Evolutionary conservation across 2,329 filamentous ascomycete species (phyloP), one percentile per base, ranked within the genome.

Genomic region (Diaporthe helianthi): DNA sequence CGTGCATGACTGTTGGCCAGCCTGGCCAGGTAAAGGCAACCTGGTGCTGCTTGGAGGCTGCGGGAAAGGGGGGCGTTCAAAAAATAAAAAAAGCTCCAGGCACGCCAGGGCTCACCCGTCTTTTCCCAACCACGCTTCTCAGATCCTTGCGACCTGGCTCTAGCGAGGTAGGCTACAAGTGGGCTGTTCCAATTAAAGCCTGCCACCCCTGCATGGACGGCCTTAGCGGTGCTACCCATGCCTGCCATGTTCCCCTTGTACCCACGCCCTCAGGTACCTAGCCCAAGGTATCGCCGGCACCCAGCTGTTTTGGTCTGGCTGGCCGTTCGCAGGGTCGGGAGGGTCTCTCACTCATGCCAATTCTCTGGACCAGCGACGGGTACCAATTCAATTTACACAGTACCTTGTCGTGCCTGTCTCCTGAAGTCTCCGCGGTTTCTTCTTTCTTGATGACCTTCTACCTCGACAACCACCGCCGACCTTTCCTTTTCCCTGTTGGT

Each of bases 161-260:
- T 65, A 58, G 65, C 51, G 58, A 49, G 49, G 47, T 58, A 51
- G 46, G 46, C 41, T 61, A 26, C 58, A 47, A 55, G 69, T 61
- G 24, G 52, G 52, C 29, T 58, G 60, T 70, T 70, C 69, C 69
- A 68, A 52, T 70, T 70, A 68, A 68, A 70, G 60, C 51, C 69
- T 70, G 69, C 64, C 65, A 67, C 69, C 69, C 69, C 69, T 68
- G 65, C 58, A 63, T 36, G 29, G 19, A 63, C 58, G 58, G 58
- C 58, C 58, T 63, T 49, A 49, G 58, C 58, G 58, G 58, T 36
- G 44, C 58, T 33, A 63, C 44, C 58, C 29, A 49, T 60, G 55
- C 38, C 38, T 19, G 36, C 38, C 26, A 46, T 31, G 38, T 46
- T 9, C 55, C 54, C 54, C 24, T 9, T 44, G 41, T 44, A 44